Conservation (phyloP, 371 early-diverging fungal species). For the Mortierella sp. region DNA sequence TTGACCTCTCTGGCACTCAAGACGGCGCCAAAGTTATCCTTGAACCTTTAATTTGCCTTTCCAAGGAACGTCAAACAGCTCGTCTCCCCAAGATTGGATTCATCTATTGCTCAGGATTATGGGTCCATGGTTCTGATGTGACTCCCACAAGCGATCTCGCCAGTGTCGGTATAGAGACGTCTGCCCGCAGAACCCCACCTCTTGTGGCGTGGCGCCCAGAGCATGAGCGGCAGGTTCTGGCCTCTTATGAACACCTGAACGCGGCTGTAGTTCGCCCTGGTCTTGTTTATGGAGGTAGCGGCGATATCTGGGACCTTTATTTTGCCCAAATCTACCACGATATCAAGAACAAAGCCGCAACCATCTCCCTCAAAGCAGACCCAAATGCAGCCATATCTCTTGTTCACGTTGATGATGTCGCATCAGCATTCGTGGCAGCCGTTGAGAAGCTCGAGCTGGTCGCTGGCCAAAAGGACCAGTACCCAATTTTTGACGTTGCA, state of each 20-base stretch:
- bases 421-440: constrained; percentile 18
- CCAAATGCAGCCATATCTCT: constrained; percentile 12
- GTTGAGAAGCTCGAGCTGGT: constrained; percentile 25
- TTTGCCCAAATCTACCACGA: constrained; percentile 17
- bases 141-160: constrained; percentile 15
- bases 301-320: constrained; percentile 22
- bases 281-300: constrained; percentile 45
- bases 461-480: constrained; percentile 14
- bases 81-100: constrained; percentile 21
- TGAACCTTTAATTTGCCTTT: constrained; percentile 34
- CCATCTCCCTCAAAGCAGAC: constrained; percentile 16
- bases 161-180: constrained; percentile 16
- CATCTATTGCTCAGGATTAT: constrained; percentile 44
- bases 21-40: constrained; percentile 28
- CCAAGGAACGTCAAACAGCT: constrained; percentile 37
- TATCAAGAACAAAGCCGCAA: constrained; percentile 17
- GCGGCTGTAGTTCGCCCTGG: constrained; percentile 46
- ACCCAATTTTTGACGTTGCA: constrained; percentile 26
- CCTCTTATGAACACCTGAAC: constrained; percentile 29
- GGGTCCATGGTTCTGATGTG: constrained; percentile 44
- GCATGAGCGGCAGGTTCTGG: constrained; percentile 35
- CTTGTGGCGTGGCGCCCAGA: constrained; percentile 43
- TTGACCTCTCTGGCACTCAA: constrained; percentile 33
- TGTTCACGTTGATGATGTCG: constrained; percentile 30
- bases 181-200: constrained; percentile 12